phyloP scores from a whole-genome alignment of 768 basidiomycete genomes.

The Leucocoprinus sp. region DNA sequence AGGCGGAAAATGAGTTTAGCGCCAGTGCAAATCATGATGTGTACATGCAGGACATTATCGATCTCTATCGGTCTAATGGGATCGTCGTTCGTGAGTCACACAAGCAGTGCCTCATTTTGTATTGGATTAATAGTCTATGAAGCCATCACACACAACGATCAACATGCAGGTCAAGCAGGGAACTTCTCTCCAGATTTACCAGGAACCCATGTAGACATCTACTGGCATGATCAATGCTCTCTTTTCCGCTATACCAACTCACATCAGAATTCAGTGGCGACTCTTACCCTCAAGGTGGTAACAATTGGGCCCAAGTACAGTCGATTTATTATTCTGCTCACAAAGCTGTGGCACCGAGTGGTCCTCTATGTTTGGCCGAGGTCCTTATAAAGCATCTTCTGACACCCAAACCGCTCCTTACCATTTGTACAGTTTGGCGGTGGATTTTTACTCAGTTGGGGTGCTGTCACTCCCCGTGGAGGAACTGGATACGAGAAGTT shows the following conservation, averaged over 20 bases:
- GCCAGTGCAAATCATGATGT: conserved; percentile 31
- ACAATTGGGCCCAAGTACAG: conserved; percentile 42
- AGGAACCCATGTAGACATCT: conserved; percentile 39
- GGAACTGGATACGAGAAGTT: conserved; percentile 47
- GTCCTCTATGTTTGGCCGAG: conserved; percentile 45
- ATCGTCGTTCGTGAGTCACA: conserved; percentile 35
- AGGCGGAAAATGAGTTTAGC: conserved; percentile 52
- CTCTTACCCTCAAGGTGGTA: conserved; percentile 42
- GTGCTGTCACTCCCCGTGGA: conserved; percentile 25
- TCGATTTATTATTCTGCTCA: conserved; percentile 39
- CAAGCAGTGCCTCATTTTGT: background rate
- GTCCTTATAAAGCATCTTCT: conserved; percentile 16
- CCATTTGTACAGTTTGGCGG: conserved; percentile 34
- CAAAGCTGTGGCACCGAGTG: conserved; percentile 32
- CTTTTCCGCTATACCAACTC: background rate
- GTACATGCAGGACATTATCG: conserved; percentile 43
- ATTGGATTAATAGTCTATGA: background rate
- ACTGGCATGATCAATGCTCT: conserved; percentile 26
- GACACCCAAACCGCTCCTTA: background rate
- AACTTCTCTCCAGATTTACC: conserved; percentile 43
- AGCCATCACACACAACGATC: conserved; percentile 45
- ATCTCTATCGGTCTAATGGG: conserved; percentile 36
- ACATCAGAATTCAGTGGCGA: conserved; percentile 29
- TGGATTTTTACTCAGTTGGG: conserved; percentile 40
- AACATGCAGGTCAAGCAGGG: conserved; percentile 37